Conservation (phyloP, 495 filamentous ascomycete genomes). For the Penicillium bovifimosum region DNA sequence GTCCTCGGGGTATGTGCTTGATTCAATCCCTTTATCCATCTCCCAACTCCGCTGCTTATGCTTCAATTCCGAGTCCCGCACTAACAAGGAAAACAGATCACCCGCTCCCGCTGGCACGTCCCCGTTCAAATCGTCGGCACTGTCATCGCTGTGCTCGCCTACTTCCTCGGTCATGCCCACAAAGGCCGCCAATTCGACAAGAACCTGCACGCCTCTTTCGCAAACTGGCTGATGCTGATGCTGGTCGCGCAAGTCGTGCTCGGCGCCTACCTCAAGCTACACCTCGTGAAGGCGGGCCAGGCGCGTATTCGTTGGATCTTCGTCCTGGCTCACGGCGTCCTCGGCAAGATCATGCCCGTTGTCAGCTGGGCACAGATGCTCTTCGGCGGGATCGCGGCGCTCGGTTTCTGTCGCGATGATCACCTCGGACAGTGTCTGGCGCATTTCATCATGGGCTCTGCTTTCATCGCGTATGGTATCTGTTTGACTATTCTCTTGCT, state of each 20-base stretch:
- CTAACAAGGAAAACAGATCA: conserved; percentile 52
- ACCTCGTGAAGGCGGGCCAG: conserved; percentile 77
- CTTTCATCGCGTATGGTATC: conserved; percentile 92
- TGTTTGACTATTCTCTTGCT: conserved; percentile 79
- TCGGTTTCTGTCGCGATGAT: conserved; percentile 92
- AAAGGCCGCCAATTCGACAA: conserved; percentile 79
- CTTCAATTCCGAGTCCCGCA: not conserved
- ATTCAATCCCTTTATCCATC: not conserved
- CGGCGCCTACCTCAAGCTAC: conserved; percentile 83
- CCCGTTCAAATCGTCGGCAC: conserved; percentile 75
- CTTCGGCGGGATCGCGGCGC: conserved; percentile 86
- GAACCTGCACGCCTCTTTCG: conserved; percentile 81
- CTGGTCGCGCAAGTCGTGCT: conserved; percentile 70
- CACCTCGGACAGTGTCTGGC: conserved; percentile 91
- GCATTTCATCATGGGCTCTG: conserved; percentile 97
- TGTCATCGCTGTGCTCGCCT: conserved; percentile 71
- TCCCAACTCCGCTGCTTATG: not conserved
- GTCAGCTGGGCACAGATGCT: conserved; percentile 92
- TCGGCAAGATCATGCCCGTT: conserved; percentile 84
- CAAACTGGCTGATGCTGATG: conserved; percentile 71
- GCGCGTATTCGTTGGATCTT: conserved; percentile 67
- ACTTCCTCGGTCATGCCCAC: conserved; percentile 87
- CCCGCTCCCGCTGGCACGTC: conserved; percentile 90
- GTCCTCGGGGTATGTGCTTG: conserved; percentile 70
- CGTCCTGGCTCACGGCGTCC: conserved; percentile 67